Evolutionary conservation across 441 rosid genomes (phyloP).

Genomic region (Euphorbia neoarborescens): DNA sequence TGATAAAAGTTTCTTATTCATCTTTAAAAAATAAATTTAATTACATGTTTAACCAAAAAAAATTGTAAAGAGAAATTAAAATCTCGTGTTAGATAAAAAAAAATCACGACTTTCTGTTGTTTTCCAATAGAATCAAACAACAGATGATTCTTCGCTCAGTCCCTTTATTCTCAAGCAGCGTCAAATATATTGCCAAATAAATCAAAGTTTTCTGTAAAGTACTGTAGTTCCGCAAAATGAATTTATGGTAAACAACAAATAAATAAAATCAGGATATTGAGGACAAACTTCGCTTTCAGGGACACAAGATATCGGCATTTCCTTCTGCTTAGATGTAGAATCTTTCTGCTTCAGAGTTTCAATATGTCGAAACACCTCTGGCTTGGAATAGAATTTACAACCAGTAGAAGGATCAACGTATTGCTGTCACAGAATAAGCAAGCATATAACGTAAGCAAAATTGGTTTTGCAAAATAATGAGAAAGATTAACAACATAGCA

Average conservation of each 20-base stretch:
- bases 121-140: too few relatives aligned
- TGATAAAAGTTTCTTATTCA: too few relatives aligned
- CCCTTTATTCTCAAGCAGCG: background rate
- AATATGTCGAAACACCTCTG: conserved; percentile 33
- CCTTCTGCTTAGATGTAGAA: conserved; percentile 15
- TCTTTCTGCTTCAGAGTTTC: conserved; percentile 17
- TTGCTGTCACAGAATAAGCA: conserved; percentile 25
- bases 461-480: too few relatives aligned
- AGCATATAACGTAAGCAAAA: background rate
- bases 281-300: conserved; percentile 26
- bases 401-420: conserved; percentile 29
- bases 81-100: too few relatives aligned
- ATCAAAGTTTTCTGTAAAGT: background rate
- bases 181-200: background rate
- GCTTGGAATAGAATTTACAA: conserved; percentile 35
- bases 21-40: too few relatives aligned
- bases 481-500: too few relatives aligned
- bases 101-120: too few relatives aligned
- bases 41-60: too few relatives aligned
- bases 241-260: background rate
- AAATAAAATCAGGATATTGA: conserved; percentile 1
- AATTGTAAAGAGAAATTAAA: too few relatives aligned
- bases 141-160: too few relatives aligned
- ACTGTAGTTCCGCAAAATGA: background rate
- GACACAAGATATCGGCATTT: background rate